These are phyloP conservation scores for Phytophthora pinifolia DNA, from an alignment of 352 stramenopile genomes.

Conservation along the genomic window DNA sequence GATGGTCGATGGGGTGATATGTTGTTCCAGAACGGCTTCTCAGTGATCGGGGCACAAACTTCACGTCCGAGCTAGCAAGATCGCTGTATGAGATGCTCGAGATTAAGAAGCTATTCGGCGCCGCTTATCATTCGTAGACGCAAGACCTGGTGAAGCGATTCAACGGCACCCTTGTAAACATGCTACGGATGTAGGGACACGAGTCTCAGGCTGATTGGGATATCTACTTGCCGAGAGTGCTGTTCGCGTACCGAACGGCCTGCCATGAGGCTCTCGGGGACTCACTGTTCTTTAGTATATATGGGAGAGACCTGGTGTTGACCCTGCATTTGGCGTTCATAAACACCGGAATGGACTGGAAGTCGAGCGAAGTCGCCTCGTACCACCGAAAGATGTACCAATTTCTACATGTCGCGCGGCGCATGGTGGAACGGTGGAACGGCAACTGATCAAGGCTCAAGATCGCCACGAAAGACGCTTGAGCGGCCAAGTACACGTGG, in stretches of 20 bases:
- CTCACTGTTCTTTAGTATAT: conserved; percentile 1
- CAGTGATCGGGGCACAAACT: not conserved
- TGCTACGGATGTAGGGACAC: not conserved
- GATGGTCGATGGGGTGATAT: not conserved
- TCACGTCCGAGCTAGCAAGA: not conserved
- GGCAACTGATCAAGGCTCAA: not conserved
- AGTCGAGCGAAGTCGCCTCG: not conserved
- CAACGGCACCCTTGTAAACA: not conserved
- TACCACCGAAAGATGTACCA: not conserved
- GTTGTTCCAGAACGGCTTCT: not conserved
- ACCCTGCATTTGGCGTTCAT: not conserved
- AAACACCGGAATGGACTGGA: not conserved
- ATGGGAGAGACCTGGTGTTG: not conserved
- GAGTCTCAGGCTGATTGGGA: conserved; percentile 2
- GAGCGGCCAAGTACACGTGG: not conserved
- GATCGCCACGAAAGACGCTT: not conserved
- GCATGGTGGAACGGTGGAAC: conserved; percentile 4
- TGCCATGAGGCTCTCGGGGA: not conserved
- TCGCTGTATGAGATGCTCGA: not conserved
- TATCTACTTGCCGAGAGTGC: not conserved
- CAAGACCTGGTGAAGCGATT: not conserved
- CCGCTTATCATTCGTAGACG: not conserved
- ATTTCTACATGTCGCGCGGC: not conserved
- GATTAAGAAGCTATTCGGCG: not conserved
- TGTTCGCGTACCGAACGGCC: conserved; percentile 1